These are phyloP conservation scores for Aspergillus carlsbadensis DNA, from an alignment of 495 filamentous ascomycete genomes.

Conservation along the genomic window DNA sequence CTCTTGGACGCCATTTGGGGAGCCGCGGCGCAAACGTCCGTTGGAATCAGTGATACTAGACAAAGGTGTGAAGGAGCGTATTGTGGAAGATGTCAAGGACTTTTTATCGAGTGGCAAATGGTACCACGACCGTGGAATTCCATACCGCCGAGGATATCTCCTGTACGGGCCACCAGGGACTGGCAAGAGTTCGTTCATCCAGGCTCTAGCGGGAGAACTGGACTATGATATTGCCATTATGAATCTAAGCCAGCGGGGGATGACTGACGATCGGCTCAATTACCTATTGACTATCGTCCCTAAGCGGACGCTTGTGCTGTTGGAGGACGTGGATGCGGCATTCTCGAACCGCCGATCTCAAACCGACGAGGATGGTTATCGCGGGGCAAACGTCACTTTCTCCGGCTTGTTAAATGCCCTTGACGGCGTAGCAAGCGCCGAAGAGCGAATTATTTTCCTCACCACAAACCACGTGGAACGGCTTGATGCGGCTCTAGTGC, in stretches of 20 bases:
- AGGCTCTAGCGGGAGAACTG: conserved; percentile 86
- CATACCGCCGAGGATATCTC: conserved; percentile 90
- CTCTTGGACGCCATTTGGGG: conserved; percentile 80
- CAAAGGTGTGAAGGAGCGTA: conserved; percentile 76
- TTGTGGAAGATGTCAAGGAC: conserved; percentile 82
- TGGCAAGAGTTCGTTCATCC: conserved; percentile 95
- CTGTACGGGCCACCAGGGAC: conserved; percentile 93
- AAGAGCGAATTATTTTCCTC: conserved; percentile 89
- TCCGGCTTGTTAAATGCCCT: conserved; percentile 91
- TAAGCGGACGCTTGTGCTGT: conserved; percentile 75
- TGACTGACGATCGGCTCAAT: conserved; percentile 90
- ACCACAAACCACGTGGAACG: conserved; percentile 93
- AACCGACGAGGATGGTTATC: conserved; percentile 79
- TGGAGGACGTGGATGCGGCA: conserved; percentile 95
- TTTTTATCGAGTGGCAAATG: conserved; percentile 77
- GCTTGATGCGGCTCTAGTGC: conserved; percentile 83
- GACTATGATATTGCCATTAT: conserved; percentile 94
- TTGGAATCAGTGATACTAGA: conserved; percentile 86
- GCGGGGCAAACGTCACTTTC: conserved; percentile 89
- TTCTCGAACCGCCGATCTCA: conserved; percentile 74
- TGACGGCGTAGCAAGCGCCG: conserved; percentile 92
- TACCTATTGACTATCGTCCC: conserved; percentile 87
- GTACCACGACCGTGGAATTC: conserved; percentile 94
- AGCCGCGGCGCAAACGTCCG: conserved; percentile 83
- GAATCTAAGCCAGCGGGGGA: conserved; percentile 87